These are phyloP conservation scores for Boletus vinaceobasis DNA, from an alignment of 768 basidiomycete genomes.

Conservation along the genomic window DNA sequence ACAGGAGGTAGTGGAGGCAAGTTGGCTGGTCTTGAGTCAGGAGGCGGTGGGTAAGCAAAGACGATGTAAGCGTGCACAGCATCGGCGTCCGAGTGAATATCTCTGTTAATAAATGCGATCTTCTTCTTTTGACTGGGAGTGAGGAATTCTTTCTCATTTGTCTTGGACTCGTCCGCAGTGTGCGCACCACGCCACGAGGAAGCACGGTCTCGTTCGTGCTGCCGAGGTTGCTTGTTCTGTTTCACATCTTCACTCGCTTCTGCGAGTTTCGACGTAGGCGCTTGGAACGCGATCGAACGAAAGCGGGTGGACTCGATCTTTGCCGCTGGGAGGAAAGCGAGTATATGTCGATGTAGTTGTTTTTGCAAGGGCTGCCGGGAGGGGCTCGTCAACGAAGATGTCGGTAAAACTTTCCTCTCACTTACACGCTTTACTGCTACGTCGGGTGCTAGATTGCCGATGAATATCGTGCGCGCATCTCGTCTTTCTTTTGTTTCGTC, in stretches of 20 bases:
- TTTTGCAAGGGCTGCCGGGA: conserved; percentile 63
- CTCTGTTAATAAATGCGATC: conserved; percentile 90
- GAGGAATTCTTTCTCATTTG: conserved; percentile 63
- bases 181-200: conserved; percentile 54
- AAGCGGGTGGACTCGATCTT: conserved; percentile 93
- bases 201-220: conserved; percentile 57
- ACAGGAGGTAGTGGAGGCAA: conserved; percentile 47
- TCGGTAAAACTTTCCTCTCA: conserved; percentile 3
- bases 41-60: conserved; percentile 65
- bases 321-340: conserved; percentile 64
- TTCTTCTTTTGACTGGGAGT: conserved; percentile 87
- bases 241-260: conserved; percentile 33
- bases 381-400: background rate
- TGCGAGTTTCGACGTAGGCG: conserved; percentile 66
- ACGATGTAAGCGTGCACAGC: conserved; percentile 88
- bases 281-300: conserved; percentile 88
- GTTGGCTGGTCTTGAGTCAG: conserved; percentile 42
- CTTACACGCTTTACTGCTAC: conserved; percentile 74
- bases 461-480: conserved; percentile 83
- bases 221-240: conserved; percentile 33
- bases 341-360: conserved; percentile 72
- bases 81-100: conserved; percentile 76
- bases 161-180: conserved; percentile 40
- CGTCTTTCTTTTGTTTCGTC: conserved; percentile 73
- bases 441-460: conserved; percentile 82